Evolutionary conservation across 768 basidiomycete genomes (phyloP), one percentile per base, ranked within the genome.

Genomic region (Naganishia friedmannii): DNA sequence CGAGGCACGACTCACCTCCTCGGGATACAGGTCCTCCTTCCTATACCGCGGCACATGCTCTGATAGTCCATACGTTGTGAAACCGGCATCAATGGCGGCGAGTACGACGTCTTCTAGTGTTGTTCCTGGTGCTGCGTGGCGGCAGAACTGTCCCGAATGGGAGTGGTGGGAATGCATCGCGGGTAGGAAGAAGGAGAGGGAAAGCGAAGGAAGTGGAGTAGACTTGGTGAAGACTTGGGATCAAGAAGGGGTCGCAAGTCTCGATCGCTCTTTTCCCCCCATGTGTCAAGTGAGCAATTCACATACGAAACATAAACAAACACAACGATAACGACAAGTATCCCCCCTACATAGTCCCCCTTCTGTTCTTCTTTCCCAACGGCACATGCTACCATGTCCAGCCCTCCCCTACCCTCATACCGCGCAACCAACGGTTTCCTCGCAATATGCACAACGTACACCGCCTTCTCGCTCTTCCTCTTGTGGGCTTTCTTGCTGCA

Each of bases 11-110:
- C 83, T 75, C 77, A 94, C 93, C 87, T 99, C 96, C 83, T 98
- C 96, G 23, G 95, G 94, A 80, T 96, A 98, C 32, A 98, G 83
- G 78, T 99, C 93, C 39, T 85, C 79, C 1, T 75, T 69, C 69
- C 92, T 85, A 82, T 93, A 95, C 31, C 95, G 87, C 31, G 96
- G 95, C 65, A 89, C 89, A 80, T 98, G 96, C 82, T 98, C 96
- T 4, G 89, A 91, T 70, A 98, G 83, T 0, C 94, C 93, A 77
- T 88, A 98, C 0, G 90, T 83, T 70, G 86, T 83, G 78, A 98
- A 98, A 0, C 88, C 86, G 78, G 89, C 86, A 8, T 82, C 79
- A 68, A 95, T 89, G 42, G 95, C 94, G 74, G 89, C 89, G 21
- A 84, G 77, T 3, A 96, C 89, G 19, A 93, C 89, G 4, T 91